phyloP scores from a whole-genome alignment of 257 asterid genomes.

The Scutellaria barbata region DNA sequence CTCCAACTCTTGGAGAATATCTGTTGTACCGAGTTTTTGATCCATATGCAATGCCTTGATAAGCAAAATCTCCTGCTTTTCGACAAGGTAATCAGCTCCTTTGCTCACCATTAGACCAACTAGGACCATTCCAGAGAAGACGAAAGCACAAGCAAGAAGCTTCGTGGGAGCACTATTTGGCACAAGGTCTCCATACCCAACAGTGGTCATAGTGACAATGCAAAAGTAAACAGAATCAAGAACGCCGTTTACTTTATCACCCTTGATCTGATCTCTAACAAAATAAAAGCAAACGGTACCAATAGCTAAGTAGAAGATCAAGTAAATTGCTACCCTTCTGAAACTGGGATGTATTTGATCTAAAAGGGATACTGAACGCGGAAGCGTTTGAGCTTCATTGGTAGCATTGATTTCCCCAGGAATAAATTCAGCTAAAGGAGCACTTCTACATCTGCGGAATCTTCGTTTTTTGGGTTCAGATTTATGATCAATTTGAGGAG shows the following conservation, averaged over 20 bases:
- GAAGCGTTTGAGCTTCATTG: slow-evolving; percentile 30
- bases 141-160: slow-evolving; percentile 82
- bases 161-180: slow-evolving; percentile 65
- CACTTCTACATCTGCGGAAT: slow-evolving; percentile 77
- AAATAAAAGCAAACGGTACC: slow-evolving; percentile 76
- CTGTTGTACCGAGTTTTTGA: slow-evolving; percentile 46
- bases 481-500: slow-evolving; percentile 34
- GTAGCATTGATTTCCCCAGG: slow-evolving; percentile 49
- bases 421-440: slow-evolving; percentile 58
- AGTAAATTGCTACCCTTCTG: slow-evolving; percentile 48
- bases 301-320: slow-evolving; percentile 57
- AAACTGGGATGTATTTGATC: slow-evolving; percentile 58
- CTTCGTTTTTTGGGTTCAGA: slow-evolving; percentile 48
- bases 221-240: slow-evolving; percentile 91
- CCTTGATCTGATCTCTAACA: slow-evolving; percentile 59
- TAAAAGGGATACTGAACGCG: slow-evolving; percentile 44
- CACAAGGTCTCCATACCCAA: slow-evolving; percentile 94
- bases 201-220: slow-evolving; percentile 95
- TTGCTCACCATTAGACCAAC: slow-evolving; percentile 65
- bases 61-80: slow-evolving; percentile 72
- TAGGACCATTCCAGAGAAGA: slow-evolving; percentile 89
- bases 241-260: slow-evolving; percentile 60
- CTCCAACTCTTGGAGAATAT: slow-evolving; percentile 62
- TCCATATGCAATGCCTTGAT: slow-evolving; percentile 65
- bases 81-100: slow-evolving; percentile 87